phyloP scores from a whole-genome alignment of 768 basidiomycete genomes.

The Sarcomyxa edulis region DNA sequence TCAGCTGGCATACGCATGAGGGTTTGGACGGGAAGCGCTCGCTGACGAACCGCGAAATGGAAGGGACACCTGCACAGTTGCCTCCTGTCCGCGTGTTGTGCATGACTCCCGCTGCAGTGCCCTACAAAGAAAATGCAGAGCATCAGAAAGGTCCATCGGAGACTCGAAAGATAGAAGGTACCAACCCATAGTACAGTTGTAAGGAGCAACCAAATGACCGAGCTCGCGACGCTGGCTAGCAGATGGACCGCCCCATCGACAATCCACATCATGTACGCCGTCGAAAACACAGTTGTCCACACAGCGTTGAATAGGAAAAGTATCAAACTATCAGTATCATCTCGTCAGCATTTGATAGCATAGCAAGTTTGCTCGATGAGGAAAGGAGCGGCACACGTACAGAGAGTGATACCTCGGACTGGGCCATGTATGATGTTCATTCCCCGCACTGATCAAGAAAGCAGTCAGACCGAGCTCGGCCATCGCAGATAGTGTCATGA shows the following conservation, averaged over 20 bases:
- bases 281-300: slow-evolving; percentile 73
- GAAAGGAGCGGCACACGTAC: slow-evolving; percentile 29
- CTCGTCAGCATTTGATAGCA: too few species aligned
- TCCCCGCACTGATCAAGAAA: slow-evolving; percentile 67
- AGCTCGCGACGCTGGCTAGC: slow-evolving; percentile 74
- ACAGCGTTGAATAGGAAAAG: slow-evolving; percentile 58
- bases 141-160: background rate
- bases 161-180: slow-evolving; percentile 4
- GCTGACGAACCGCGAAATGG: slow-evolving; percentile 44
- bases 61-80: slow-evolving; percentile 46
- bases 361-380: background rate
- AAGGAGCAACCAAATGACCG: slow-evolving; percentile 65
- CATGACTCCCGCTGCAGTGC: slow-evolving; percentile 62
- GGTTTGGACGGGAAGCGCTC: background rate
- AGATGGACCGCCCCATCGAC: slow-evolving; percentile 60
- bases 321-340: slow-evolving; percentile 34
- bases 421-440: slow-evolving; percentile 56
- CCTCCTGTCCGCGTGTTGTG: slow-evolving; percentile 57
- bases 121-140: slow-evolving; percentile 37
- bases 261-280: slow-evolving; percentile 68
- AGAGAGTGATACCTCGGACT: slow-evolving; percentile 59
- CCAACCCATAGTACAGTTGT: slow-evolving; percentile 67
- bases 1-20: slow-evolving; percentile 7
- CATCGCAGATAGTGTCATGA: slow-evolving; percentile 64
- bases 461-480: slow-evolving; percentile 73